phyloP scores from a whole-genome alignment of 345 rosid species.

The Acer campestre region DNA sequence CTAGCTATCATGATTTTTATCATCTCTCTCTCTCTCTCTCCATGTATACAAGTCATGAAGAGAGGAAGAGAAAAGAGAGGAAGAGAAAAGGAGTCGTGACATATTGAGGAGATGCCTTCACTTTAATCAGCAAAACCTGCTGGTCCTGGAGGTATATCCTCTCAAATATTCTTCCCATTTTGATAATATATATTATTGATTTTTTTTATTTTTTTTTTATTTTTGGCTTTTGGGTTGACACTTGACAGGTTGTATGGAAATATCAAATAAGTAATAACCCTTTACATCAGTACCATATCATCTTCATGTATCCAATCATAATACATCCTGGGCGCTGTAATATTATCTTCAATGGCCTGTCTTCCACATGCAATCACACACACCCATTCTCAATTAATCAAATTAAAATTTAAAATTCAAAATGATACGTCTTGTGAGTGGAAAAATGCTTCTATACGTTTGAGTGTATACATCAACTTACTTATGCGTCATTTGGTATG shows the following conservation, averaged over 20 bases:
- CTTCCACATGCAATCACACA: too few relatives aligned
- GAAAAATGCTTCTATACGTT: too few relatives aligned
- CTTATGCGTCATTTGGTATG: too few relatives aligned
- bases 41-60: neutral
- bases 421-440: too few relatives aligned
- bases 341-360: too few relatives aligned
- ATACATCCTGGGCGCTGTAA: neutral
- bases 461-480: too few relatives aligned
- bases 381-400: too few relatives aligned
- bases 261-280: neutral
- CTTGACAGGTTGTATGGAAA: slow-evolving; percentile 8
- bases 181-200: slow-evolving; percentile 7
- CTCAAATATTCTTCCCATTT: slow-evolving; percentile 37
- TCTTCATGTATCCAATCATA: slow-evolving; percentile 11
- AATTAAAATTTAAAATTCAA: too few relatives aligned
- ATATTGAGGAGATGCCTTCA: slow-evolving; percentile 32
- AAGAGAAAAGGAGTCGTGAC: neutral
- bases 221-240: neutral
- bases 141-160: slow-evolving; percentile 41
- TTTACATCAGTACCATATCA: neutral
- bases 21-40: neutral
- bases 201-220: neutral
- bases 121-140: slow-evolving; percentile 13
- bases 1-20: slow-evolving; percentile 10
- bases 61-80: neutral